Conservation (phyloP, 805 yeast genomes). For the Allodekkera sacchari region DNA sequence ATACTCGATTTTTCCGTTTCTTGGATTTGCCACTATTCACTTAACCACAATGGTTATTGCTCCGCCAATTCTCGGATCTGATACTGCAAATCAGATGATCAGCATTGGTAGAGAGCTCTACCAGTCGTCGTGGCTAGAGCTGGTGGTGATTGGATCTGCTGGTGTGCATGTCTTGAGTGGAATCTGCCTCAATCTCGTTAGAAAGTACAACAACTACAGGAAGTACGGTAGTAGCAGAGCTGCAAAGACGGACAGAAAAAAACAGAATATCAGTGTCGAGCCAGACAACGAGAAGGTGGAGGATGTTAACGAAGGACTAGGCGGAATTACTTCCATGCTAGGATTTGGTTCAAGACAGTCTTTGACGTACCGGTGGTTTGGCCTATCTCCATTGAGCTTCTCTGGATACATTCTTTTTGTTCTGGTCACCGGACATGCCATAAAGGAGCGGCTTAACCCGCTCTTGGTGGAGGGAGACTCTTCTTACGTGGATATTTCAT, state of each 20-base stretch:
- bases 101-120: constrained; percentile 56
- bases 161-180: constrained; percentile 49
- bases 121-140: constrained; percentile 46
- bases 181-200: constrained; percentile 31
- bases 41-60: constrained; percentile 42
- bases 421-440: constrained; percentile 36
- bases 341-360: constrained; percentile 49
- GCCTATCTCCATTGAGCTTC: constrained; percentile 48
- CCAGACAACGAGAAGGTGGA: constrained; percentile 14
- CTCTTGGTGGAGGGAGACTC: constrained; percentile 56
- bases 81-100: constrained; percentile 42
- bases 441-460: constrained; percentile 43
- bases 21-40: constrained; percentile 51
- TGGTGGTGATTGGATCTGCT: constrained; percentile 37
- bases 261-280: constrained; percentile 3
- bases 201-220: constrained; percentile 22
- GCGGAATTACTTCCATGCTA: constrained; percentile 47
- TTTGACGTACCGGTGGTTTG: constrained; percentile 33
- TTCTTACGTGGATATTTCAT: constrained; percentile 44
- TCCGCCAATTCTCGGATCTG: constrained; percentile 40
- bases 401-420: constrained; percentile 50
- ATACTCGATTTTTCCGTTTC: constrained; percentile 52
- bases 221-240: constrained; percentile 14
- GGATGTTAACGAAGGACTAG: constrained; percentile 47
- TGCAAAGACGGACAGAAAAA: constrained; percentile 6